These are phyloP conservation scores for Solanum chiquidenum DNA, from an alignment of 257 asterid species.

Conservation along the genomic window DNA sequence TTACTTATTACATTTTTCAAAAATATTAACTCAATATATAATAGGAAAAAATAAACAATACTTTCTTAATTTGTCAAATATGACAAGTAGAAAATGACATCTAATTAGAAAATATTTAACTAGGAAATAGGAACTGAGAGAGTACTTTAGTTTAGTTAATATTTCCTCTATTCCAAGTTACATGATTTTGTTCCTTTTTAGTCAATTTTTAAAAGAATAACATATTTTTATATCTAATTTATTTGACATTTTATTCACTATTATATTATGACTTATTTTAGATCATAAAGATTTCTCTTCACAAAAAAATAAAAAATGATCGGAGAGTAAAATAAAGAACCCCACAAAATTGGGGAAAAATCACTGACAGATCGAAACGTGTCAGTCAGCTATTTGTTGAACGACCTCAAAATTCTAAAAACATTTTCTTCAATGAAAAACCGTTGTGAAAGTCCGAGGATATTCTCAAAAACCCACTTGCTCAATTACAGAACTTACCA, in stretches of 20 bases:
- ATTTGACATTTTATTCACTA: too few relatives aligned
- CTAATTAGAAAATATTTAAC: too few relatives aligned
- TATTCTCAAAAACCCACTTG: neutral
- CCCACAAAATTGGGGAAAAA: neutral
- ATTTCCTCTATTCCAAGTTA: neutral
- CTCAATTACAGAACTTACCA: neutral
- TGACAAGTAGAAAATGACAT: neutral
- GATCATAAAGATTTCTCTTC: too few relatives aligned
- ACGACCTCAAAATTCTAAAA: neutral
- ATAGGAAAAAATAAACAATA: too few relatives aligned
- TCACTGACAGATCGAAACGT: constrained; percentile 1
- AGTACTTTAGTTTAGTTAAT: too few relatives aligned
- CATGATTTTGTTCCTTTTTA: neutral
- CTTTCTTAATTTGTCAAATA: too few relatives aligned
- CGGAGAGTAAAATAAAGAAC: neutral
- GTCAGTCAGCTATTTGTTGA: constrained; percentile 28
- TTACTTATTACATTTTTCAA: too few relatives aligned
- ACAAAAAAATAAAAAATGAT: neutral
- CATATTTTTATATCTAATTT: too few relatives aligned
- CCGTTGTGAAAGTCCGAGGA: constrained; percentile 34
- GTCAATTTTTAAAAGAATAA: neutral
- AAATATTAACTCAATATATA: neutral
- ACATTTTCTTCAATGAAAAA: constrained; percentile 13
- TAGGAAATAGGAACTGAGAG: too few relatives aligned
- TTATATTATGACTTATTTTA: too few relatives aligned